Evolutionary conservation across 768 basidiomycete species (phyloP), one percentile per base, ranked within the genome.

Genomic region (Cystobasidium onofrii): DNA sequence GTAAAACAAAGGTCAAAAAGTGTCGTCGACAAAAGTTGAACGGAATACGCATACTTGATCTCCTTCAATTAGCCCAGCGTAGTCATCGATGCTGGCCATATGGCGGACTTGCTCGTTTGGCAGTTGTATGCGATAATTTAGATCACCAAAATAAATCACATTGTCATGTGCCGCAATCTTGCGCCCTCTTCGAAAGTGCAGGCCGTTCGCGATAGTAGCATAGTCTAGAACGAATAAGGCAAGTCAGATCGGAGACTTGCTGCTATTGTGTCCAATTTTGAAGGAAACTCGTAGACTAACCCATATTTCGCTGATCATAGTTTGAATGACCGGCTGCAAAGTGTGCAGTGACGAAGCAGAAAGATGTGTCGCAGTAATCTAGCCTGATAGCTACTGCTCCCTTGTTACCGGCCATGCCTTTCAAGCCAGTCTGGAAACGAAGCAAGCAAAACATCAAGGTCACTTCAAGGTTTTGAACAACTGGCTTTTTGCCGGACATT

Each of bases 271-370:
- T 61, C 57, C 23, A 7, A n/a, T 15, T 6, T 39, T 20, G 4
- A 15, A 15, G 18, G 23, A 61, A 15, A 88, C 85, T 78, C n/a
- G n/a, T n/a, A 15, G 9, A 39, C 69, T 60, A 7, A 71, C 69
- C 69, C 33, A 71, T 34, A 27, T 97, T 93, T 31, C 96, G 86
- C 80, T 98, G 96, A 39, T 89, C 88, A 1, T 92, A 84, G 78
- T 95, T 95, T 6, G 85, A 79, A 78, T 96, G 93, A 7, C 96
- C 96, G n/a, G 96, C 94, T 18, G 96, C 94, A 50, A 98, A 85
- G 81, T 98, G 96, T 1, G 91, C 92, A 10, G 95, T 97, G 75
- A 99, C 81, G 82, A 98, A 94, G 82, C 96, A 99, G 78, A 97
- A 89, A 71, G 86, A 89, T 10, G 94, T 90, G 79, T 94, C 92